Base-by-base conservation (phyloP, 768 basidiomycete genomes). In the Amanita rubescens region DNA sequence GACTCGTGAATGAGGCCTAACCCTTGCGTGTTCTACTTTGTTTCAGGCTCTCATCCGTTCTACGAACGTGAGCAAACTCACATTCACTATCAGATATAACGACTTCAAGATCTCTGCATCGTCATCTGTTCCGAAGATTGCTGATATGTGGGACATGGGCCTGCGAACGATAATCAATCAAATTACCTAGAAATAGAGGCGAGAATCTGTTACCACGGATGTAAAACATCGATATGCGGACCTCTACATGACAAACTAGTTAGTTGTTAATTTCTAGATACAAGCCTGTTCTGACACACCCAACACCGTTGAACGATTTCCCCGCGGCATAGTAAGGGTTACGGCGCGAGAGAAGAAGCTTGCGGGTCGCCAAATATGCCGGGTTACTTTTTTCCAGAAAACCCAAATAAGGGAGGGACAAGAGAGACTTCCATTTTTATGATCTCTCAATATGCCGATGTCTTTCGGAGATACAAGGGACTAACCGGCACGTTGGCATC, bases 401-500 rank as follows among this genome's bases (percentile, higher is more conserved):
- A 1, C 86, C 86, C 22, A 90, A 77, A 62, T 90, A 90, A 10
- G 87, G 87, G 32, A 90, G 73, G 0, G 87, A 84, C 20, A 90
- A 67, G n/a, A 90, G 70, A 0, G 87, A 87, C 86, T 89, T 57
- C 1, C 20, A 19, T 5, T 17, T 33, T 34, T 41, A 41, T 15
- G n/a, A 17, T 9, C 41, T 35, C 48, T 32, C 14, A 25, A 33
- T 45, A 25, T 38, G 8, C 27, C 27, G 25, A 57, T 43, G 15
- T 19, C 37, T 25, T 6, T 20, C 32, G 10, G 24, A 37, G 55
- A 44, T 22, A 19, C 24, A 38, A 34, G 38, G 3, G 20, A 64
- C 82, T 60, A 64, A 87, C 86, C 4, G 88, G 88, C 39, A 90
- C 88, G 58, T 90, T 90, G 5, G 88, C 88, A 58, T 90, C 88